Base-by-base conservation (phyloP, 352 stramenopile genomes). In the Phytophthora megakarya region DNA sequence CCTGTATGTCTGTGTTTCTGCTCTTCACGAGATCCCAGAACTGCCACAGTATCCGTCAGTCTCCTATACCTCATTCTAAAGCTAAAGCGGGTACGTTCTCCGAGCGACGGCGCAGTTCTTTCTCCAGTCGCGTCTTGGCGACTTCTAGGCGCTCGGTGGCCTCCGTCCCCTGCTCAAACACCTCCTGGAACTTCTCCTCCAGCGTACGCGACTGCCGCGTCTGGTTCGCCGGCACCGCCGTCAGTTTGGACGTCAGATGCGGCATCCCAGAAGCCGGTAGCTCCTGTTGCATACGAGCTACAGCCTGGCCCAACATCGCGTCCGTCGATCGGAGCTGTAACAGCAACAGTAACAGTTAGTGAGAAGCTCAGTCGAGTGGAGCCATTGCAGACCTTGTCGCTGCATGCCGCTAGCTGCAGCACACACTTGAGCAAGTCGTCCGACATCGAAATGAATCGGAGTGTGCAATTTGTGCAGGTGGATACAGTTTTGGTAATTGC, bases 371-470 rank as follows among this genome's bases (percentile, higher is more conserved):
- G n/a, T n/a, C n/a, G n/a, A n/a, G n/a, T n/a, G n/a, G n/a, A n/a
- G n/a, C n/a, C n/a, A n/a, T n/a, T n/a, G n/a, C n/a, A 30, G n/a
- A 87, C 83, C 74, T 89, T 92, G 62, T 92, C 81, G 67, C 79
- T 89, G 54, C 83, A 90, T 61, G 76, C 78, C 21, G 78, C 78
- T 43, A 92, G 59, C 59, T 92, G 83, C 68, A 92, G 70, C 57
- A 88, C 83, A 61, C 83, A 89, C 68, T 89, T 88, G 55, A 92
- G 68, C 61, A 92, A 60, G 9, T 81, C 83, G 58, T 73, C 67
- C 3, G n/a, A n/a, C n/a, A n/a, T n/a, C n/a, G n/a, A n/a, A n/a
- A n/a, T n/a, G n/a, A n/a, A n/a, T n/a, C n/a, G n/a, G n/a, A n/a
- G n/a, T n/a, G n/a, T n/a, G n/a, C n/a, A n/a, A n/a, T n/a, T n/a